These are phyloP conservation scores for Dendrobium officinale DNA, from an alignment of 106 monocot genomes.

Conservation along the genomic window DNA sequence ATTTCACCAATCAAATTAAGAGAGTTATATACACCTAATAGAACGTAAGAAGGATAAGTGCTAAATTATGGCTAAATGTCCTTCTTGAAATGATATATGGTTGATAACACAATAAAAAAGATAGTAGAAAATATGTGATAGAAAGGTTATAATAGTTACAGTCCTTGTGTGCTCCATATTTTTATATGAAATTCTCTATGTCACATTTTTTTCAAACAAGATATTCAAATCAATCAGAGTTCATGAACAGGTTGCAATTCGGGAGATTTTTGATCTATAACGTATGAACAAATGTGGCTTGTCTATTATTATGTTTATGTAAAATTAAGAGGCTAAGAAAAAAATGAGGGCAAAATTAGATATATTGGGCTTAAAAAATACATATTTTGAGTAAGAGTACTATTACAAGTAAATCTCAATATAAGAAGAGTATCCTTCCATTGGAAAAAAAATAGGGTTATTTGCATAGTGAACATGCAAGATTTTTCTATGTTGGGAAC, in stretches of 20 bases:
- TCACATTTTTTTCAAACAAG: slow-evolving; percentile 5
- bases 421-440: too few relatives aligned
- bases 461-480: too few relatives aligned
- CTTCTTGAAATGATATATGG: slow-evolving; percentile 13
- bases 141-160: slow-evolving; percentile 48
- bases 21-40: too few relatives aligned
- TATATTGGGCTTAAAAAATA: background rate
- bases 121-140: slow-evolving; percentile 36
- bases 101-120: slow-evolving; percentile 40
- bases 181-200: slow-evolving; percentile 48
- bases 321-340: slow-evolving; percentile 52
- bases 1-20: too few relatives aligned
- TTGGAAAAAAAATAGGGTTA: too few relatives aligned
- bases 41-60: background rate
- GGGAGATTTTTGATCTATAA: background rate
- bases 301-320: slow-evolving; percentile 31
- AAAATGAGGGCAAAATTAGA: background rate
- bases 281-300: slow-evolving; percentile 35
- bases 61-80: background rate
- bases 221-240: slow-evolving; percentile 8
- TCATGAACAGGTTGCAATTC: background rate
- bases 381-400: background rate
- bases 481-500: too few relatives aligned
- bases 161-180: slow-evolving; percentile 23
- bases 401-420: too few relatives aligned